Evolutionary conservation across 2,329 filamentous ascomycete genomes (phyloP).

Genomic region (Alternaria arbusti): DNA sequence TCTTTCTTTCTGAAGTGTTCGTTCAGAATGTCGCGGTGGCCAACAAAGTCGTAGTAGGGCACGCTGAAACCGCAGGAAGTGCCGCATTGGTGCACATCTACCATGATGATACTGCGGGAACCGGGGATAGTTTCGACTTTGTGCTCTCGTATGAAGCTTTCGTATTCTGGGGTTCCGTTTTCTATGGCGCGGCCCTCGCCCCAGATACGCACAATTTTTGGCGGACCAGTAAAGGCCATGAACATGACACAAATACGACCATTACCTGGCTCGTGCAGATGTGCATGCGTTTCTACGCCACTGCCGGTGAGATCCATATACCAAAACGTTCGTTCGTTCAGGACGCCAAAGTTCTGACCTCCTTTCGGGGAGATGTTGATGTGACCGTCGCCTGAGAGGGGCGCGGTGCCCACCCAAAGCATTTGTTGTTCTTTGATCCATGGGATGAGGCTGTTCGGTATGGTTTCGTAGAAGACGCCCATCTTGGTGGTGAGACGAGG

Average conservation of each 20-base stretch:
- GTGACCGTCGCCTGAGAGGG: constrained; percentile 50
- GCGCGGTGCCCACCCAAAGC: constrained; percentile 53
- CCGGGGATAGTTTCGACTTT: constrained; percentile 48
- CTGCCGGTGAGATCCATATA: constrained; percentile 54
- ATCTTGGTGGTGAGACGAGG: constrained; percentile 33
- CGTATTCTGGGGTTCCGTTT: constrained; percentile 45
- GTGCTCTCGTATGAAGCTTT: constrained; percentile 41
- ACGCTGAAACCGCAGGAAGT: constrained; percentile 53
- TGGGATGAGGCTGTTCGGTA: constrained; percentile 45
- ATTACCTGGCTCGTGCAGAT: constrained; percentile 52
- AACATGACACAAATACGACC: constrained; percentile 53
- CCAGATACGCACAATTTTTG: constrained; percentile 53
- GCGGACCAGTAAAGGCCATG: constrained; percentile 52
- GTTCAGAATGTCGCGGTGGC: constrained; percentile 49
- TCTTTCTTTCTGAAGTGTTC: constrained; percentile 52
- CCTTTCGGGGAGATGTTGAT: constrained; percentile 57
- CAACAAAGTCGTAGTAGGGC: constrained; percentile 54
- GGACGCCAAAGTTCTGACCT: constrained; percentile 49
- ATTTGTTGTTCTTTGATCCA: constrained; percentile 56
- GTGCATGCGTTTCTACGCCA: constrained; percentile 53
- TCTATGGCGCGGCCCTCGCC: constrained; percentile 49
- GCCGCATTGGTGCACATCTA: constrained; percentile 54
- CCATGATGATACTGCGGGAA: constrained; percentile 48
- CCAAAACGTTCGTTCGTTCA: constrained; percentile 45
- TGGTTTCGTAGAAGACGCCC: constrained; percentile 54